Evolutionary conservation across 257 asterid species (phyloP).

Genomic region (Jasminum sambac): DNA sequence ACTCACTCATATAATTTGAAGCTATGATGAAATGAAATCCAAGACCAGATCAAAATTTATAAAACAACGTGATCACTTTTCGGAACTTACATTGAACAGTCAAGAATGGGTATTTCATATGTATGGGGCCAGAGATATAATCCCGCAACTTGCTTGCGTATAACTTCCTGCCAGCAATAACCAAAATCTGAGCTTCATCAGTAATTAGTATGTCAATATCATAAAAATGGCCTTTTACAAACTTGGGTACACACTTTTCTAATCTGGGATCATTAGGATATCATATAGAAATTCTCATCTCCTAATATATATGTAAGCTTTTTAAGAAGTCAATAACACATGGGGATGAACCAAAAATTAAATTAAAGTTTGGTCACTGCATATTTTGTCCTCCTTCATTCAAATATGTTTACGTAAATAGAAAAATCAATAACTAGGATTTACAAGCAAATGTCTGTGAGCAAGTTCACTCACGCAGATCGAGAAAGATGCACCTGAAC

Average conservation of each 20-base stretch:
- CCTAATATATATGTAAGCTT: neutral
- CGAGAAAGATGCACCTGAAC: slow-evolving; percentile 53
- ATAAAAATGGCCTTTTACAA: neutral
- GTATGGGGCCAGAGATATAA: slow-evolving; percentile 76
- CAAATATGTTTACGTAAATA: neutral
- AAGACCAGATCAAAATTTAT: neutral
- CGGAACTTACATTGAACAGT: slow-evolving; percentile 62
- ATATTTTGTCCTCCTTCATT: neutral
- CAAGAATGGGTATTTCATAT: slow-evolving; percentile 63
- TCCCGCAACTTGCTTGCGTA: slow-evolving; percentile 51
- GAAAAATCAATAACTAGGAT: neutral
- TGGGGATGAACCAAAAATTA: neutral
- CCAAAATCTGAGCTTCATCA: neutral
- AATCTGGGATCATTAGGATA: neutral
- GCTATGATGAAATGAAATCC: neutral
- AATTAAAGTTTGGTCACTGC: neutral
- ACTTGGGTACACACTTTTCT: neutral
- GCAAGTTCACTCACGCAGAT: neutral
- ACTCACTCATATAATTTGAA: neutral
- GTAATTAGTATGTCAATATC: neutral
- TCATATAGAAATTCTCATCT: neutral
- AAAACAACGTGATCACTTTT: neutral
- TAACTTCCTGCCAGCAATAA: slow-evolving; percentile 52
- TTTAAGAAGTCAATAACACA: neutral
- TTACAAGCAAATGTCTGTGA: neutral